These are phyloP conservation scores for Cyberlindnera mycetangii DNA, from an alignment of 805 yeast species.

Conservation along the genomic window DNA sequence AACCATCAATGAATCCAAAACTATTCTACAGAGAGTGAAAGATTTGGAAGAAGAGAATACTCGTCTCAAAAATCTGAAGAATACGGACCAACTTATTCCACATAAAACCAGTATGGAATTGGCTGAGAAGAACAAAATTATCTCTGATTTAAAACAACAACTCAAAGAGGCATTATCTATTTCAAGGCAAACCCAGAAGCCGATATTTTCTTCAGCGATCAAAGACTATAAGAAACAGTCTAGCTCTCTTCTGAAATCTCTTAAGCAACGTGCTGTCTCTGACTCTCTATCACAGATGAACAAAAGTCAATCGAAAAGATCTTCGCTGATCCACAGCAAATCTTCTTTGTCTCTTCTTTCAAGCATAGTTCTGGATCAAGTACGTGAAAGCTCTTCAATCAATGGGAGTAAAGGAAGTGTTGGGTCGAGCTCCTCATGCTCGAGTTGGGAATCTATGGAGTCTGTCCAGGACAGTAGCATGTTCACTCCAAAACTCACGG, in stretches of 20 bases:
- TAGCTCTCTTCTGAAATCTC: slow-evolving; percentile 4
- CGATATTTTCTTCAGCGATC: background rate
- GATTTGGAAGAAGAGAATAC: slow-evolving; percentile 33
- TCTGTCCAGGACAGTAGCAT: background rate
- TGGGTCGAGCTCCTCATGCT: background rate
- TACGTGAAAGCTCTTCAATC: background rate
- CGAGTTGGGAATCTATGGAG: slow-evolving; percentile 5
- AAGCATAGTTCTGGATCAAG: background rate
- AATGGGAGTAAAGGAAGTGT: background rate
- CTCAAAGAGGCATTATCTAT: slow-evolving; percentile 1
- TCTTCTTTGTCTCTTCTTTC: slow-evolving; percentile 10
- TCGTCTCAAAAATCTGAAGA: slow-evolving; percentile 15
- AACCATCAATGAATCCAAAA: slow-evolving; percentile 52
- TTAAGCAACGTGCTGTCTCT: slow-evolving; percentile 6
- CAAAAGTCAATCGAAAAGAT: slow-evolving; percentile 1
- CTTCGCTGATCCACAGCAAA: slow-evolving; percentile 13
- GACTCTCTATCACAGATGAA: background rate
- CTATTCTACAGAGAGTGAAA: slow-evolving; percentile 38
- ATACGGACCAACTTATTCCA: slow-evolving; percentile 8
- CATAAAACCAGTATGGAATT: slow-evolving; percentile 52
- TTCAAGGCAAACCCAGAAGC: background rate
- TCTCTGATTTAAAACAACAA: slow-evolving; percentile 5
- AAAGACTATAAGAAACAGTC: slow-evolving; percentile 9
- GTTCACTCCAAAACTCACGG: background rate
- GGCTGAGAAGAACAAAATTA: slow-evolving; percentile 45